Evolutionary conservation across 441 rosid species (phyloP).

Genomic region (Melastoma candidum): DNA sequence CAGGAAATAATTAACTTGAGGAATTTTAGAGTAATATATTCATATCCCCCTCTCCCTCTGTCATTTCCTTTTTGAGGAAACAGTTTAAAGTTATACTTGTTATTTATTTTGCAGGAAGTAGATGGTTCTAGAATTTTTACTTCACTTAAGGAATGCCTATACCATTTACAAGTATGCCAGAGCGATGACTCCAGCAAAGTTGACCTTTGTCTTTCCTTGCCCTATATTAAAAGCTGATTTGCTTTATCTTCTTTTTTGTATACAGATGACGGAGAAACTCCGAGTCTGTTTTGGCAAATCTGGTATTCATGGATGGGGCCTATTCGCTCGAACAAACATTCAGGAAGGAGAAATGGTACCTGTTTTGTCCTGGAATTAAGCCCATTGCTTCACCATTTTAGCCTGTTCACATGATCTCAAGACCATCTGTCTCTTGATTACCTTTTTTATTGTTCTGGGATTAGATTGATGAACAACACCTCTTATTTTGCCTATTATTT

Average conservation of each 20-base stretch:
- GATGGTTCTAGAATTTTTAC: slow-evolving; percentile 77
- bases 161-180: slow-evolving; percentile 60
- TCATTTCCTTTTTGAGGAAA: neutral
- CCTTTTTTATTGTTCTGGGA: too few species aligned
- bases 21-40: slow-evolving; percentile 45
- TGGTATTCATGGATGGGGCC: slow-evolving; percentile 99
- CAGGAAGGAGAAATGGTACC: slow-evolving; percentile 99
- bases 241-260: slow-evolving; percentile 15
- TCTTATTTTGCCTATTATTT: too few species aligned
- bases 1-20: slow-evolving; percentile 48
- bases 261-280: slow-evolving; percentile 83
- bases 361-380: slow-evolving; percentile 1
- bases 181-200: slow-evolving; percentile 17
- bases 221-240: slow-evolving; percentile 6
- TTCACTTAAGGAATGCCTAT: slow-evolving; percentile 86
- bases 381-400: neutral
- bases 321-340: slow-evolving; percentile 82
- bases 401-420: neutral
- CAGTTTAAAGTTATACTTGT: slow-evolving; percentile 5
- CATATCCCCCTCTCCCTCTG: neutral
- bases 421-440: slow-evolving; percentile 1
- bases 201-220: slow-evolving; percentile 1
- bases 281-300: slow-evolving; percentile 98
- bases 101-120: slow-evolving; percentile 32
- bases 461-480: too few species aligned